These are phyloP conservation scores for Blastobotrys persicus DNA, from an alignment of 1,139 yeast species.

Conservation along the genomic window DNA sequence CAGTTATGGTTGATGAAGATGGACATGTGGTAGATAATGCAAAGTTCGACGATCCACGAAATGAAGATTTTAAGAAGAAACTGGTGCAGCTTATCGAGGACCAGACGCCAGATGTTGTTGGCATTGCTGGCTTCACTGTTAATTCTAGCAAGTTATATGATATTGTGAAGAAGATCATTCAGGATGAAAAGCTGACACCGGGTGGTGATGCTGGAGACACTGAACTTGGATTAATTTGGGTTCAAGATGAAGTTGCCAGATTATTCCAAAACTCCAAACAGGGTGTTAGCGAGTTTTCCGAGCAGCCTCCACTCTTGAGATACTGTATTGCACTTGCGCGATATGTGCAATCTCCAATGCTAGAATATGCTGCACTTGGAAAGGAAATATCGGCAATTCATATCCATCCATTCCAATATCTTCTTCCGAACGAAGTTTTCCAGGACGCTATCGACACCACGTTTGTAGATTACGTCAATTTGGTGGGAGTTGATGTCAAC, in stretches of 20 bases:
- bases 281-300: slow-evolving; percentile 80
- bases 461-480: slow-evolving; percentile 84
- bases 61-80: slow-evolving; percentile 55
- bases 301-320: slow-evolving; percentile 75
- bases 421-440: slow-evolving; percentile 64
- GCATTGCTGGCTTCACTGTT: slow-evolving; percentile 83
- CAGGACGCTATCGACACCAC: slow-evolving; percentile 71
- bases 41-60: slow-evolving; percentile 65
- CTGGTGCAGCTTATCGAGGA: slow-evolving; percentile 54
- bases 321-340: slow-evolving; percentile 90
- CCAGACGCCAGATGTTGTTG: slow-evolving; percentile 80
- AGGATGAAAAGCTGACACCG: slow-evolving; percentile 52
- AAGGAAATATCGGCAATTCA: slow-evolving; percentile 68
- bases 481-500: slow-evolving; percentile 91
- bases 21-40: slow-evolving; percentile 75
- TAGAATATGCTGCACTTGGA: slow-evolving; percentile 82
- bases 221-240: slow-evolving; percentile 63
- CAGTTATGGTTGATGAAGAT: slow-evolving; percentile 71
- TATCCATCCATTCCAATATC: slow-evolving; percentile 72
- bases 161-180: slow-evolving; percentile 55
- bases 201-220: slow-evolving; percentile 39
- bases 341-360: slow-evolving; percentile 83
- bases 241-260: slow-evolving; percentile 90
- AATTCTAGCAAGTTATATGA: slow-evolving; percentile 61
- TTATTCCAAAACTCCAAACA: slow-evolving; percentile 78